Evolutionary conservation across 192 early-diverging fungal species (phyloP).

Genomic region (Coemansia sp.): DNA sequence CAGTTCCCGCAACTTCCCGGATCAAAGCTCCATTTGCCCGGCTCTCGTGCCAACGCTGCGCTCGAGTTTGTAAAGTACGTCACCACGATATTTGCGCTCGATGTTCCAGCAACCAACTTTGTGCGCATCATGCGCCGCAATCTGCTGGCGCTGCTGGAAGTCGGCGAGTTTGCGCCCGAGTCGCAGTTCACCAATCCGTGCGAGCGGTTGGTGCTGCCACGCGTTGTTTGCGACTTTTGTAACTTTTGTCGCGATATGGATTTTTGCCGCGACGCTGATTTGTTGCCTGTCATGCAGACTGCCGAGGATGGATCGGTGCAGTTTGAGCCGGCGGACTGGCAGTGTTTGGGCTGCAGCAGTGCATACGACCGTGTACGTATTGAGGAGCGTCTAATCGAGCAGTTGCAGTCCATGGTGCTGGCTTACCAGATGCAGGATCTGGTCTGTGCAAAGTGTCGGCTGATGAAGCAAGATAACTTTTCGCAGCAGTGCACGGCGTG

Average conservation of each 20-base stretch:
- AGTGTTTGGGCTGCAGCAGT: constrained; percentile 71
- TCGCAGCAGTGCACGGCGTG: constrained; percentile 70
- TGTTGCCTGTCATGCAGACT: constrained; percentile 56
- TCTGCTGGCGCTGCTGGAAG: constrained; percentile 65
- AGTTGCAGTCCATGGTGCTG: constrained; percentile 63
- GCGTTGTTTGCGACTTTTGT: constrained; percentile 88
- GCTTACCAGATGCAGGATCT: constrained; percentile 90
- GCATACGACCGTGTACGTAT: constrained; percentile 78
- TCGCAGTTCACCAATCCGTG: constrained; percentile 84
- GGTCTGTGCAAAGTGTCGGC: constrained; percentile 74
- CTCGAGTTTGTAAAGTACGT: constrained; percentile 84
- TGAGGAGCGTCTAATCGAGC: constrained; percentile 79
- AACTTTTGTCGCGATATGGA: constrained; percentile 85
- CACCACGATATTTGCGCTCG: constrained; percentile 74
- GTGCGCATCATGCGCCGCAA: constrained; percentile 83
- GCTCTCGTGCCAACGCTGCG: constrained; percentile 60
- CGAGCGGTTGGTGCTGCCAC: constrained; percentile 70
- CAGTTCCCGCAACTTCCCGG: constrained; percentile 74
- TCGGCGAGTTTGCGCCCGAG: constrained; percentile 79
- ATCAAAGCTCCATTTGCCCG: constrained; percentile 13
- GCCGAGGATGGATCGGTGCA: constrained; percentile 13
- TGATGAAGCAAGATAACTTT: constrained; percentile 80
- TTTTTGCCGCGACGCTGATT: constrained; percentile 77
- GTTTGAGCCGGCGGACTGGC: constrained; percentile 56
- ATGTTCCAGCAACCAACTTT: constrained; percentile 67